These are phyloP conservation scores for Stropharia rugosoannulata DNA, from an alignment of 768 basidiomycete genomes.

Conservation along the genomic window DNA sequence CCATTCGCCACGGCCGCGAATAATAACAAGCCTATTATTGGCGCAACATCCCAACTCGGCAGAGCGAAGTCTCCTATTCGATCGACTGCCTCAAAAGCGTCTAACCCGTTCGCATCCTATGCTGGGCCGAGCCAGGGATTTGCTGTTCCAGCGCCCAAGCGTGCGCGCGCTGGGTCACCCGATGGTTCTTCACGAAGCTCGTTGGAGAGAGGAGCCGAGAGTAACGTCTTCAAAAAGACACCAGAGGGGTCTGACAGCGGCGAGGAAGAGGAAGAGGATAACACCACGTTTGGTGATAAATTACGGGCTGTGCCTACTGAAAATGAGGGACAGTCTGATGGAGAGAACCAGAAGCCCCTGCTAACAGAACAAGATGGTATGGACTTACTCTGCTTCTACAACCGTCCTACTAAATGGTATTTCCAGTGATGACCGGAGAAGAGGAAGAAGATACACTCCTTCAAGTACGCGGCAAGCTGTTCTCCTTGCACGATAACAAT, in stretches of 20 bases:
- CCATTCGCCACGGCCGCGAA: slow-evolving; percentile 48
- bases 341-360: slow-evolving; percentile 46
- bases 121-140: slow-evolving; percentile 52
- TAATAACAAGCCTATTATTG: slow-evolving; percentile 55
- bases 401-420: slow-evolving; percentile 2
- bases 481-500: slow-evolving; percentile 54
- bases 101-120: slow-evolving; percentile 64
- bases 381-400: slow-evolving; percentile 16
- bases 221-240: slow-evolving; percentile 18
- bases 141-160: slow-evolving; percentile 50
- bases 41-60: slow-evolving; percentile 38
- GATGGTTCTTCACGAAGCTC: slow-evolving; percentile 43
- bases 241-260: slow-evolving; percentile 36
- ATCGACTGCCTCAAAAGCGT: slow-evolving; percentile 34
- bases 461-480: slow-evolving; percentile 79
- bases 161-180: slow-evolving; percentile 52
- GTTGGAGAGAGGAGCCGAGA: slow-evolving; percentile 34
- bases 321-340: slow-evolving; percentile 50
- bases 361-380: slow-evolving; percentile 71
- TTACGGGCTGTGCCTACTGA: slow-evolving; percentile 63
- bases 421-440: slow-evolving; percentile 71
- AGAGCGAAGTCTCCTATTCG: slow-evolving; percentile 55
- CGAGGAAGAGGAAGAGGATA: slow-evolving; percentile 48
- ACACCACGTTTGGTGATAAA: slow-evolving; percentile 60
- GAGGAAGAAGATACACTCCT: slow-evolving; percentile 79